Conservation (phyloP, 1,139 yeast genomes). For the Kurtzmaniella quercitrusa region DNA sequence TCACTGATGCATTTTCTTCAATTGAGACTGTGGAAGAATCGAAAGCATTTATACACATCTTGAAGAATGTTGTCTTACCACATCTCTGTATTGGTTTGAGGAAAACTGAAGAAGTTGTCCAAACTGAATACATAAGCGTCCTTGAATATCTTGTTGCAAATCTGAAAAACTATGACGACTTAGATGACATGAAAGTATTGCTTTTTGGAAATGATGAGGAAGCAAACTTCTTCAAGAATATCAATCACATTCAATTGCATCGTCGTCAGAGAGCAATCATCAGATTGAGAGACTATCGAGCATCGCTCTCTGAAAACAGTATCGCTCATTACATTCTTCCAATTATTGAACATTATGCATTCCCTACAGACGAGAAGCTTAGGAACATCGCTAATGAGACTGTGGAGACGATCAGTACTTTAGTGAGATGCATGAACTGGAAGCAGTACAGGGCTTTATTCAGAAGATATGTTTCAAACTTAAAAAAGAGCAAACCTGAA, state of each 20-base stretch:
- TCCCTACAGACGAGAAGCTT: conserved; percentile 52
- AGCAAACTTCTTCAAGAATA: conserved; percentile 76
- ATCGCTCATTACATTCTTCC: conserved; percentile 83
- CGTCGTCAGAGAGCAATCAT: conserved; percentile 82
- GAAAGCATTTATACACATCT: conserved; percentile 32
- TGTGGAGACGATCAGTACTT: conserved; percentile 54
- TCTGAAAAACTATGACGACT: conserved; percentile 46
- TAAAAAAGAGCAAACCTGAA: conserved; percentile 45
- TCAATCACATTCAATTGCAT: conserved; percentile 80
- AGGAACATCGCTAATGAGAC: conserved; percentile 76
- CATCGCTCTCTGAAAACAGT: conserved; percentile 50
- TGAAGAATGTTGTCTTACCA: conserved; percentile 61
- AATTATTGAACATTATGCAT: conserved; percentile 73
- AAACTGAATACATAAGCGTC: conserved; percentile 65
- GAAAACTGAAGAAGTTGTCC: conserved; percentile 55
- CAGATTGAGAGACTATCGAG: conserved; percentile 40
- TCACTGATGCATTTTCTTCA: conserved; percentile 53
- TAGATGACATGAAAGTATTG: conserved; percentile 66
- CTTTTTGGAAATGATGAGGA: conserved; percentile 72
- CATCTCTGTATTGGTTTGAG: conserved; percentile 67
- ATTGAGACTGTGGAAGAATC: conserved; percentile 31
- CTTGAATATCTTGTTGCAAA: conserved; percentile 59
- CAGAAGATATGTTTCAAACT: conserved; percentile 60
- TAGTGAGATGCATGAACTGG: conserved; percentile 65
- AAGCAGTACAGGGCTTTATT: conserved; percentile 75